phyloP scores from a whole-genome alignment of 1,139 yeast species.

The Magnusiomyces suaveolens region DNA sequence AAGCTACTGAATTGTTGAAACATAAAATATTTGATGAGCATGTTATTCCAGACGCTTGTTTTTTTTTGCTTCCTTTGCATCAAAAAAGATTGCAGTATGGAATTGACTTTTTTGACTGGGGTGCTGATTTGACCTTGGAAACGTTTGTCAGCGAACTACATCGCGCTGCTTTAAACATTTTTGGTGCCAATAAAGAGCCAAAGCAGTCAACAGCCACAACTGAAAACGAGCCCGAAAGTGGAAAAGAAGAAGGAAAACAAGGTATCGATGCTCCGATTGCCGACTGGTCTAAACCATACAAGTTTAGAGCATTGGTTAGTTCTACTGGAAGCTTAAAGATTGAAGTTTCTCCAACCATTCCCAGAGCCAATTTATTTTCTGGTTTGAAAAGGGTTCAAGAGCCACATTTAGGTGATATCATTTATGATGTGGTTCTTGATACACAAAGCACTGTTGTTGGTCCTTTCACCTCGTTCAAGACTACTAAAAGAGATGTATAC shows the following conservation, averaged over 20 bases:
- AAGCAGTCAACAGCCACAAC: background rate
- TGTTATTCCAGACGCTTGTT: constrained; percentile 21
- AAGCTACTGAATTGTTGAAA: background rate
- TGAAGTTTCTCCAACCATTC: constrained; percentile 41
- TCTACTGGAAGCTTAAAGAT: constrained; percentile 42
- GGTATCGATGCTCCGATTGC: background rate
- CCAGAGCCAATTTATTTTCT: constrained; percentile 36
- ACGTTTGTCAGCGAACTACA: constrained; percentile 40
- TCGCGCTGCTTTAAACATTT: constrained; percentile 30
- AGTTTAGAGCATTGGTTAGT: constrained; percentile 48
- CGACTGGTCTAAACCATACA: constrained; percentile 3
- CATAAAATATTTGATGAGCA: background rate
- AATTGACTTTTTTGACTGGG: constrained; percentile 46
- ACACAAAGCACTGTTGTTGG: constrained; percentile 45
- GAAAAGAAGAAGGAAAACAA: background rate
- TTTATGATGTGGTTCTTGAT: constrained; percentile 59
- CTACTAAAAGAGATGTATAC: constrained; percentile 63
- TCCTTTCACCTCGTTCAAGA: constrained; percentile 82
- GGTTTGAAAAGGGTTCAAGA: constrained; percentile 32
- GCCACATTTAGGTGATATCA: constrained; percentile 24
- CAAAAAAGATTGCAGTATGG: constrained; percentile 48
- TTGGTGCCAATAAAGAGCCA: background rate
- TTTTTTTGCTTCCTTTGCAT: constrained; percentile 57
- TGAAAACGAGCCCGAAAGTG: background rate
- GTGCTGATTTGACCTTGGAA: constrained; percentile 37